Percentiles rank a stretch among this genome's conserved stretches.
Evolutionary conservation across 352 stramenopile species (phyloP).

Genomic region (Phytophthora sp.): DNA sequence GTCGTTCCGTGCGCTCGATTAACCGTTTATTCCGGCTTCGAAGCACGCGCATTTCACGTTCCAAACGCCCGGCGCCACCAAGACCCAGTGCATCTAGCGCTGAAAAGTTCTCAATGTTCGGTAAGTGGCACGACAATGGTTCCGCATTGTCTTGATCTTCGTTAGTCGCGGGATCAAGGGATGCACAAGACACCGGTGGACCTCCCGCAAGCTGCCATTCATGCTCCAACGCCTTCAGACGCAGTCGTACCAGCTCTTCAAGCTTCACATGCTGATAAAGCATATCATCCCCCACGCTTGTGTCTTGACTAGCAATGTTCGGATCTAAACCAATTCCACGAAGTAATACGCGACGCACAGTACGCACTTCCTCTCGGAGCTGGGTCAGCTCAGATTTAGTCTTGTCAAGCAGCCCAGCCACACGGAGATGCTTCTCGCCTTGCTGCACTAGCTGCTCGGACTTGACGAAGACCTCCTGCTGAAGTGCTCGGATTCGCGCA

Average conservation of each 20-base stretch:
- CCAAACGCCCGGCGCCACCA: constrained; percentile 61
- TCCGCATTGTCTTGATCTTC: constrained; percentile 23
- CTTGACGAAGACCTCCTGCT: constrained; percentile 77
- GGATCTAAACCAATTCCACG: constrained; percentile 57
- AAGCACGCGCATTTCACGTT: constrained; percentile 72
- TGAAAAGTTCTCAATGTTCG: constrained; percentile 70
- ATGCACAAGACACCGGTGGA: background rate
- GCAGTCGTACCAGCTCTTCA: constrained; percentile 71
- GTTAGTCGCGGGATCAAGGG: constrained; percentile 12
- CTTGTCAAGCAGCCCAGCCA: constrained; percentile 53
- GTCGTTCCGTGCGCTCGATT: constrained; percentile 48
- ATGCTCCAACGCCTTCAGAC: constrained; percentile 68
- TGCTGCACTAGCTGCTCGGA: constrained; percentile 77
- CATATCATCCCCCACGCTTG: constrained; percentile 49
- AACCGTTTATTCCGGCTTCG: constrained; percentile 79
- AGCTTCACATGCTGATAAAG: constrained; percentile 77
- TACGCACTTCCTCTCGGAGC: constrained; percentile 57
- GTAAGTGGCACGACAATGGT: constrained; percentile 42
- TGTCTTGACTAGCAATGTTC: constrained; percentile 30
- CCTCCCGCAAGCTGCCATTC: constrained; percentile 57
- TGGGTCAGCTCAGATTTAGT: constrained; percentile 49
- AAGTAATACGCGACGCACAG: constrained; percentile 59
- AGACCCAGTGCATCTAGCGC: constrained; percentile 59
- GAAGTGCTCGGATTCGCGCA: constrained; percentile 49
- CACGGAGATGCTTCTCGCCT: constrained; percentile 68